A percentile compares a stretch with the other conserved stretches of the same genome.
Evolutionary conservation across 2,329 filamentous ascomycete genomes (phyloP).

Genomic region (Hypoxylon sp.): DNA sequence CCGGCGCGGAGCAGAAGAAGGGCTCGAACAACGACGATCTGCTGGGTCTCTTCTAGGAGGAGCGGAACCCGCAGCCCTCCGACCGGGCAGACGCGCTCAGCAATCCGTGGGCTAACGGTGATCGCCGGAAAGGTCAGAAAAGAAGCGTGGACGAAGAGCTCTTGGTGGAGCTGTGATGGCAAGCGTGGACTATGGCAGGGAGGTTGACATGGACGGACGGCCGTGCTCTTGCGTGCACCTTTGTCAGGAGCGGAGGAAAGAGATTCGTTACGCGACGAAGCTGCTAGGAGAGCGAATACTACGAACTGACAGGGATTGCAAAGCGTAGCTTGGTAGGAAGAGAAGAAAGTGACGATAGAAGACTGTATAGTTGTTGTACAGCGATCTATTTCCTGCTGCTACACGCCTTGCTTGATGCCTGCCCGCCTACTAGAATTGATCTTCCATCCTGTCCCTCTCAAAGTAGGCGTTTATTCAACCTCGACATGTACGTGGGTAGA

Average conservation of each 20-base stretch:
- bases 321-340: conserved; percentile 23
- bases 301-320: conserved; percentile 9
- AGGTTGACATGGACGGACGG: background rate
- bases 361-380: background rate
- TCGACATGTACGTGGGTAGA: background rate
- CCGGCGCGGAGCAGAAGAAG: conserved; percentile 58
- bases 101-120: conserved; percentile 6
- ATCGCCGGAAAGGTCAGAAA: background rate
- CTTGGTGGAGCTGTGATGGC: conserved; percentile 18
- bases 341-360: conserved; percentile 15
- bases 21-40: conserved; percentile 66
- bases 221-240: background rate
- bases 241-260: background rate
- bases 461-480: background rate
- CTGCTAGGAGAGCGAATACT: conserved; percentile 11
- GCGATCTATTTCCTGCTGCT: background rate
- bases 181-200: background rate
- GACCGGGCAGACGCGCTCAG: background rate
- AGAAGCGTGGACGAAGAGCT: no score
- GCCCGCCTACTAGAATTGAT: background rate
- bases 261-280: background rate
- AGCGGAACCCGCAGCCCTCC: background rate
- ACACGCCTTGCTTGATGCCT: background rate
- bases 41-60: conserved; percentile 60
- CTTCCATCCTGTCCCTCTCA: background rate